These are phyloP conservation scores for Ophiostoma sp. DNA, from an alignment of 2,329 filamentous ascomycete genomes.

Conservation along the genomic window DNA sequence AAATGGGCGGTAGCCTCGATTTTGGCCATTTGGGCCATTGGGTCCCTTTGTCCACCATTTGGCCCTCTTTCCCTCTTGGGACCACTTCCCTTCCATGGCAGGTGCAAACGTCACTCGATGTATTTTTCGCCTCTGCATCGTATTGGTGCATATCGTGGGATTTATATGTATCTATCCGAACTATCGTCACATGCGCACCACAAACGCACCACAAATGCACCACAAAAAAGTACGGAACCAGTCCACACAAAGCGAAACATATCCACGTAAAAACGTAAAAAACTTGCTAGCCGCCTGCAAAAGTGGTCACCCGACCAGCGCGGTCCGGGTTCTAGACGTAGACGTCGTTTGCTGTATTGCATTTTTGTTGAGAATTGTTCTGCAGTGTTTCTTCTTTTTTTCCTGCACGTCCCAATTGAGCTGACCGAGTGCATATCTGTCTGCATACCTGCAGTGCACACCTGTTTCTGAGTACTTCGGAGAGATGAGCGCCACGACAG, in stretches of 20 bases:
- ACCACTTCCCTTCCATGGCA: background rate
- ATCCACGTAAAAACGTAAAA: background rate
- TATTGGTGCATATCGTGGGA: slow-evolving; percentile 18
- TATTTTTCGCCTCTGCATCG: slow-evolving; percentile 17
- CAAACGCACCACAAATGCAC: background rate
- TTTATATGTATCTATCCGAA: slow-evolving; percentile 23
- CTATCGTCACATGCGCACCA: slow-evolving; percentile 20
- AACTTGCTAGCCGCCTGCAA: slow-evolving; percentile 5
- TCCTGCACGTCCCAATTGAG: slow-evolving; percentile 6
- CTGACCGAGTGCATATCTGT: slow-evolving; percentile 19
- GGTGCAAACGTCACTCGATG: slow-evolving; percentile 8
- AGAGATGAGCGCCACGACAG: background rate
- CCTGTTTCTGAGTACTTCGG: background rate
- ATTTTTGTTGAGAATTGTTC: background rate
- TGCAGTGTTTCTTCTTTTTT: background rate
- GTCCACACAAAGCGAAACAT: background rate
- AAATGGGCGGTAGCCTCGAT: background rate
- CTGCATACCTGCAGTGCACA: slow-evolving; percentile 3
- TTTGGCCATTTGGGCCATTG: background rate
- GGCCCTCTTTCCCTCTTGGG: background rate
- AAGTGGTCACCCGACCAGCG: slow-evolving; percentile 9
- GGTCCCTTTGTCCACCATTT: background rate
- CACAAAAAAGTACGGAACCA: background rate
- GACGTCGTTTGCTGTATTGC: background rate
- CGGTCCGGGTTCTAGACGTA: background rate